phyloP scores from a whole-genome alignment of 2,329 filamentous ascomycete genomes.

The Curvularia sp. region DNA sequence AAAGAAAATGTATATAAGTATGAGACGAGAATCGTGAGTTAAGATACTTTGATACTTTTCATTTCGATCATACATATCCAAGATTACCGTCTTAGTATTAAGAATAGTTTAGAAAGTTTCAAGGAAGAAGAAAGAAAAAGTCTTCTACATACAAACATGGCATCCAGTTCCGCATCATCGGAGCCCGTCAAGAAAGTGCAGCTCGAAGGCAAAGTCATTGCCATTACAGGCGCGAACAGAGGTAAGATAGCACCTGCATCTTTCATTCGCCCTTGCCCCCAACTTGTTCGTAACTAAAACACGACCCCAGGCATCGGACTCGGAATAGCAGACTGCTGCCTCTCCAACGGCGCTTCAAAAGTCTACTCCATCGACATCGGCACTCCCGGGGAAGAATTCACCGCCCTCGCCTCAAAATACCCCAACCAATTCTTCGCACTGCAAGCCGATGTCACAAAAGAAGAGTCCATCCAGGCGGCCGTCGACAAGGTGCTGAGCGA shows the following conservation, averaged over 20 bases:
- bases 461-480: conserved; percentile 54
- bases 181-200: conserved; percentile 36
- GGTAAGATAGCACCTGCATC: conserved; percentile 12
- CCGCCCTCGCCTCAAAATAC: conserved; percentile 46
- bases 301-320: conserved; percentile 51
- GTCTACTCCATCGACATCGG: conserved; percentile 59
- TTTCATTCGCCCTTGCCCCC: not conserved
- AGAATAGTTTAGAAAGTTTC: not conserved
- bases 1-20: not conserved
- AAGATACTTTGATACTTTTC: not conserved
- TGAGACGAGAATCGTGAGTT: not conserved
- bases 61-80: not conserved
- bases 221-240: conserved; percentile 42
- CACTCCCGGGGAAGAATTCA: conserved; percentile 54
- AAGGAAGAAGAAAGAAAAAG: not conserved
- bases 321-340: conserved; percentile 57
- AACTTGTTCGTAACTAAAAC: not conserved
- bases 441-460: conserved; percentile 57
- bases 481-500: conserved; percentile 56
- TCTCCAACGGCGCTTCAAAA: conserved; percentile 53
- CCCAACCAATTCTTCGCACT: conserved; percentile 53
- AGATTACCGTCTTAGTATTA: not conserved
- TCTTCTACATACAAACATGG: conserved; percentile 13
- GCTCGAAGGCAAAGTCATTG: conserved; percentile 38
- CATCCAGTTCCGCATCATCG: conserved; percentile 21